Evolutionary conservation across 768 basidiomycete species (phyloP).

Genomic region (Russula foetens): DNA sequence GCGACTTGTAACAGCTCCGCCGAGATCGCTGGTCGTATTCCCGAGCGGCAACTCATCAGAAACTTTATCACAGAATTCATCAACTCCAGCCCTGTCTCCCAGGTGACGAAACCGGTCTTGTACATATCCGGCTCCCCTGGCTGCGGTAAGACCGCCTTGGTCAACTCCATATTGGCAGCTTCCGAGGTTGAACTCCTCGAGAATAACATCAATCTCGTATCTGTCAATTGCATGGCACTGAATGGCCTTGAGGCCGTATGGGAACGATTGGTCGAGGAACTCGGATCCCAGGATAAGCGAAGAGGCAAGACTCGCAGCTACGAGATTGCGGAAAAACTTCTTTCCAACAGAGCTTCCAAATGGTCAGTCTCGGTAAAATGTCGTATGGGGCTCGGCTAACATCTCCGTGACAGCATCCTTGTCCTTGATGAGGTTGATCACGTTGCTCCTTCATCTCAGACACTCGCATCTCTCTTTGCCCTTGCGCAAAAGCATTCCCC

Average conservation of each 20-base stretch:
- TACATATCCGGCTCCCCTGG: slow-evolving; percentile 94
- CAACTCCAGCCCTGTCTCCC: slow-evolving; percentile 23
- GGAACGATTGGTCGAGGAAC: slow-evolving; percentile 55
- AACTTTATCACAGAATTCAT: slow-evolving; percentile 54
- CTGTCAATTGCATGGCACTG: slow-evolving; percentile 78
- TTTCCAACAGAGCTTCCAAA: slow-evolving; percentile 40
- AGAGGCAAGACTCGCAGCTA: slow-evolving; percentile 35
- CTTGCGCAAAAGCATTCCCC: slow-evolving; percentile 48
- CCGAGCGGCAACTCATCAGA: slow-evolving; percentile 50
- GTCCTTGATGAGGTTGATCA: slow-evolving; percentile 87
- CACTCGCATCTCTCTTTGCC: slow-evolving; percentile 56
- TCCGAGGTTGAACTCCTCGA: slow-evolving; percentile 31
- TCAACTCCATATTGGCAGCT: slow-evolving; percentile 50
- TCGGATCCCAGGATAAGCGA: slow-evolving; percentile 33
- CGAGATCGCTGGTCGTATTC: slow-evolving; percentile 58
- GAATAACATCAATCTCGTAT: slow-evolving; percentile 39
- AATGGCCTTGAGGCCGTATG: slow-evolving; percentile 60
- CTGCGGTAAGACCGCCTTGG: slow-evolving; percentile 84
- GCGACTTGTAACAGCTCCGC: slow-evolving; percentile 53
- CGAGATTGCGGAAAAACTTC: slow-evolving; percentile 34
- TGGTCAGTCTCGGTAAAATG: slow-evolving; percentile 34
- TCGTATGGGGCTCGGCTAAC: slow-evolving; percentile 16
- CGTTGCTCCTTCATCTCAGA: slow-evolving; percentile 51
- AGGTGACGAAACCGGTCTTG: slow-evolving; percentile 37
- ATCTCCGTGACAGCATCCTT: slow-evolving; percentile 43